phyloP scores from a whole-genome alignment of 2,329 filamentous ascomycete species.

The Pseudomassariella vexata region DNA sequence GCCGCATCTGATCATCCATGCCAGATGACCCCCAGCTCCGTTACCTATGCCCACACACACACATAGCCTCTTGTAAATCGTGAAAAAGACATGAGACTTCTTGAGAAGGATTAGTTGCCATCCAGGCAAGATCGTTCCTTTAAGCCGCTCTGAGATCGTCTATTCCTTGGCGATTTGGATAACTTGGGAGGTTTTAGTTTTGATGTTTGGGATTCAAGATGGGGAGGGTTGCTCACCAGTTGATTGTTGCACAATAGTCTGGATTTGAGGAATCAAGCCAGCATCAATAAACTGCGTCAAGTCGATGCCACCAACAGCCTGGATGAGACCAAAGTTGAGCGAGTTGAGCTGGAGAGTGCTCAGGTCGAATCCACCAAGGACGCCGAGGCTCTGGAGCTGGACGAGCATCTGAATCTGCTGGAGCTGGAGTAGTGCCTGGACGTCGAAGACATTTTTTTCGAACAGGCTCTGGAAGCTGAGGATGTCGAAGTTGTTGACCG shows the following conservation, averaged over 20 bases:
- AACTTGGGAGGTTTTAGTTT: no score
- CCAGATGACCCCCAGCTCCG: no score
- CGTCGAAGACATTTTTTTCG: constrained; percentile 38
- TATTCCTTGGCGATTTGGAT: no score
- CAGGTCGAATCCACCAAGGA: constrained; percentile 41
- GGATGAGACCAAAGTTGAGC: constrained; percentile 33
- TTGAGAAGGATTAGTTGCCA: no score
- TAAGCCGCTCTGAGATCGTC: no score
- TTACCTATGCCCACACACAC: no score
- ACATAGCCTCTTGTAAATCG: no score
- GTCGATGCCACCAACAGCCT: constrained; percentile 25
- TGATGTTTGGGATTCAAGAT: no score
- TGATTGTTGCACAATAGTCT: constrained; percentile 22
- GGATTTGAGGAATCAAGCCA: constrained; percentile 23
- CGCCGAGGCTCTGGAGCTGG: constrained; percentile 32
- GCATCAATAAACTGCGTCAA: constrained; percentile 24
- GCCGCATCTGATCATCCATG: no score
- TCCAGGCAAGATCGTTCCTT: no score
- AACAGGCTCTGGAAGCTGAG: constrained; percentile 30
- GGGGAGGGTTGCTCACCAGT: no score
- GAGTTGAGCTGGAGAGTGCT: constrained; percentile 35
- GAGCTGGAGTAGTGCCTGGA: constrained; percentile 40
- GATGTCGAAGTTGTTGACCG: constrained; percentile 29
- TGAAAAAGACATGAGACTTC: no score
- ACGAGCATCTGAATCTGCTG: constrained; percentile 24